phyloP scores from a whole-genome alignment of 306 rosid species.

The Abrus pulchellus region DNA sequence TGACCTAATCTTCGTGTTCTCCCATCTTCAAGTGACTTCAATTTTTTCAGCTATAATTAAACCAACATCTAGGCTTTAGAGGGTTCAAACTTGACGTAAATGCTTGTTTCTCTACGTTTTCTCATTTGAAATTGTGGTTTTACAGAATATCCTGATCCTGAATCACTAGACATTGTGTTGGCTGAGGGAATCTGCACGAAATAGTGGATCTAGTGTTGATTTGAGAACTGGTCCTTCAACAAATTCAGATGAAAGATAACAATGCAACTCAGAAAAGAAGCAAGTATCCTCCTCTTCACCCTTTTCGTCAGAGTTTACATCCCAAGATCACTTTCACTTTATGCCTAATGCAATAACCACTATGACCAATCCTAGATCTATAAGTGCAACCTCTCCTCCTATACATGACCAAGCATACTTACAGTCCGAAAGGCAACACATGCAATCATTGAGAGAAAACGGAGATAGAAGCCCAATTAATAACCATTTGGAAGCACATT shows the following conservation, averaged over 20 bases:
- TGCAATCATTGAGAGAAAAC: not conserved
- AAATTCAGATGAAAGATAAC: conserved; percentile 21
- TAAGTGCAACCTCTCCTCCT: not conserved
- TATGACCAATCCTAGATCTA: not conserved
- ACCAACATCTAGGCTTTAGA: not conserved
- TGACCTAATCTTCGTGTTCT: not conserved
- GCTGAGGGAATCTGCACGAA: conserved; percentile 49
- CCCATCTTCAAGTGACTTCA: not conserved
- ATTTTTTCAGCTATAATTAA: not conserved
- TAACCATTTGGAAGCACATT: conserved; percentile 7
- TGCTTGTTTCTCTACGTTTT: conserved; percentile 4
- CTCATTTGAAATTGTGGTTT: conserved; percentile 17
- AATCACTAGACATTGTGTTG: conserved; percentile 32
- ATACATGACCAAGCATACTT: conserved; percentile 9
- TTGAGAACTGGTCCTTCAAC: conserved; percentile 26
- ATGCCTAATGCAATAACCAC: conserved; percentile 14
- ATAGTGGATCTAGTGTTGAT: conserved; percentile 36
- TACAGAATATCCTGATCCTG: conserved; percentile 44
- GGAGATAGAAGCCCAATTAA: conserved; percentile 18
- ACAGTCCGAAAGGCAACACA: not conserved
- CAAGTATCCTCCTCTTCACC: conserved; percentile 34
- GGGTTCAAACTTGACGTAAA: not conserved
- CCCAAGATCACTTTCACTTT: conserved; percentile 36
- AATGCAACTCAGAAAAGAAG: conserved; percentile 5
- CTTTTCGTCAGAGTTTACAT: conserved; percentile 26